A percentile compares a stretch with the other conserved stretches of the same genome.
Conservation (phyloP, 75 land plant species). For the Cunninghamia lanceolata region DNA sequence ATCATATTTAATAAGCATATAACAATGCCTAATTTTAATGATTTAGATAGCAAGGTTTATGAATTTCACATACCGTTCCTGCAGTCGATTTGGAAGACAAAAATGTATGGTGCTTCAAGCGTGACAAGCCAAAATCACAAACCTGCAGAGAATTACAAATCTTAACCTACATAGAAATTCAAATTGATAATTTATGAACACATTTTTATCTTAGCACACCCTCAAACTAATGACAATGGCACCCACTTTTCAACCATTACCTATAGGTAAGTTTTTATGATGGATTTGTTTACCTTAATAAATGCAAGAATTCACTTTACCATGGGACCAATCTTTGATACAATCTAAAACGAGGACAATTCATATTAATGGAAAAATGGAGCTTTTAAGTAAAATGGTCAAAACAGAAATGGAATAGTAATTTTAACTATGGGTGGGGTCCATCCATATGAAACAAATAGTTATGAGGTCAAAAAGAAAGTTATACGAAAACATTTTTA, state of each 20-base stretch:
- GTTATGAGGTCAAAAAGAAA: not conserved
- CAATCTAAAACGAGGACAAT: not conserved
- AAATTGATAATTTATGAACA: not conserved
- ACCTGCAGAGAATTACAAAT: conserved; percentile 57
- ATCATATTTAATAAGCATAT: not conserved
- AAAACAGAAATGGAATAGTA: not conserved
- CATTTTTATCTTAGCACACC: not conserved
- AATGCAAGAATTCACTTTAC: not conserved
- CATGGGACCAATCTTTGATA: not conserved
- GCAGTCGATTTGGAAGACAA: conserved; percentile 97
- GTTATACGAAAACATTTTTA: not conserved
- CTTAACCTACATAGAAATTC: conserved; percentile 6
- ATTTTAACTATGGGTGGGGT: not conserved
- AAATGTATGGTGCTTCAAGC: conserved; percentile 93
- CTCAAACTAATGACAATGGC: not conserved
- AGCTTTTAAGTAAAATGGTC: not conserved
- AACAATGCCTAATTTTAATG: not conserved
- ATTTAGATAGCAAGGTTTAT: not conserved
- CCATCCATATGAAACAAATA: not conserved
- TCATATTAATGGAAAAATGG: not conserved
- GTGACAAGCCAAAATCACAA: conserved; percentile 97
- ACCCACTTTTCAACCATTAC: not conserved
- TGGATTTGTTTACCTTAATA: not conserved
- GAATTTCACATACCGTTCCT: conserved; percentile 76
- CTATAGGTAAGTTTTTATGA: not conserved